Conservation (phyloP, 2,329 filamentous ascomycete species). For the Phialophora chinensis region DNA sequence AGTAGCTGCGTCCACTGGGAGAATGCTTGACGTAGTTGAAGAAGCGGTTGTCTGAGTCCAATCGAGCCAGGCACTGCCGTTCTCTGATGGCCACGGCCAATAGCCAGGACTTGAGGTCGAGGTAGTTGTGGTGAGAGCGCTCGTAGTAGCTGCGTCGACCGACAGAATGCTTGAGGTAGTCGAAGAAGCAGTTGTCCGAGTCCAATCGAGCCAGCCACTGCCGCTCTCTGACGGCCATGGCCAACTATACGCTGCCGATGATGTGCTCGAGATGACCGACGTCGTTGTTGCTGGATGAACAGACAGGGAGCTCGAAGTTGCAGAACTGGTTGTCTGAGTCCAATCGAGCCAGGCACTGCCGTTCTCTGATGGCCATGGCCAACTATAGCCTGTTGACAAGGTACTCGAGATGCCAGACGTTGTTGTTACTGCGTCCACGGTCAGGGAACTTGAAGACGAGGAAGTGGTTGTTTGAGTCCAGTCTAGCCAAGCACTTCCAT, state of each 20-base stretch:
- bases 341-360: slow-evolving; percentile 10
- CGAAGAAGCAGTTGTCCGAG: neutral
- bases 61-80: slow-evolving; percentile 13
- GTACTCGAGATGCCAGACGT: neutral
- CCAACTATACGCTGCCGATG: neutral
- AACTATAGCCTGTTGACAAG: neutral
- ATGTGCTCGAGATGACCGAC: neutral
- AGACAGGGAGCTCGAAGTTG: neutral
- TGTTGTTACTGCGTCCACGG: neutral
- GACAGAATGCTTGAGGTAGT: neutral
- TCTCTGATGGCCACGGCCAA: slow-evolving; percentile 1
- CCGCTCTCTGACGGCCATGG: slow-evolving; percentile 12
- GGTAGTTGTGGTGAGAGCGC: neutral
- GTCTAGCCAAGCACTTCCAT: slow-evolving; percentile 10
- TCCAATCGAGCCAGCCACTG: slow-evolving; percentile 11
- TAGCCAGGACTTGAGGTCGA: neutral
- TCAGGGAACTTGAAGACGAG: neutral
- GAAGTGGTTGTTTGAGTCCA: slow-evolving; percentile 6
- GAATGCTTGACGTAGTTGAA: neutral
- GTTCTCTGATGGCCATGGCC: slow-evolving; percentile 10
- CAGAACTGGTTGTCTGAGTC: neutral
- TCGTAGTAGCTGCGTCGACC: neutral
- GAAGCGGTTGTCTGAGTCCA: neutral
- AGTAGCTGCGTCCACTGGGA: neutral
- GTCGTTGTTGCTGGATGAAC: neutral